phyloP scores from a whole-genome alignment of 805 yeast species.

The Myxozyma nipponensis region DNA sequence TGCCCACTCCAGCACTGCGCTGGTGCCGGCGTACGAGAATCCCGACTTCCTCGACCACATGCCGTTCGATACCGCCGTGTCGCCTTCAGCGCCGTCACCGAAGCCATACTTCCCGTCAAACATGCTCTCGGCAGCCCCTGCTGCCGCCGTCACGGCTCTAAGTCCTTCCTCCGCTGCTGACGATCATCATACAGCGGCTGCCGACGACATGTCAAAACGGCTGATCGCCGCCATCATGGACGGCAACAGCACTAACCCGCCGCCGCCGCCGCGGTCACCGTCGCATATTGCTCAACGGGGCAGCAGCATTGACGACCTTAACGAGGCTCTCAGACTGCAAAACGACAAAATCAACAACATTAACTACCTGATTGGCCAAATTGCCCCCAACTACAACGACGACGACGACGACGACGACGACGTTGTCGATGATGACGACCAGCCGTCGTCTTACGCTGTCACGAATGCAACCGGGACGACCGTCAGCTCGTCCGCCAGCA shows the following conservation, averaged over 20 bases:
- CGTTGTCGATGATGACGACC: no score
- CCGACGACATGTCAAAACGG: no score
- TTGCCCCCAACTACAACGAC: no score
- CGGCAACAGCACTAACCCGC: neutral
- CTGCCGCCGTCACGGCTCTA: conserved; percentile 6
- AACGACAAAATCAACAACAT: conserved; percentile 10
- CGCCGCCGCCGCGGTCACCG: conserved; percentile 6
- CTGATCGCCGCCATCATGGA: no score
- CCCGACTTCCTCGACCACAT: conserved; percentile 23
- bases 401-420: no score
- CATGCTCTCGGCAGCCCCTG: conserved; percentile 7
- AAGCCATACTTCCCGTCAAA: conserved; percentile 21
- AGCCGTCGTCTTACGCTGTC: no score
- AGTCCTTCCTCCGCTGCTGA: neutral
- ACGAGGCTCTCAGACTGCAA: no score
- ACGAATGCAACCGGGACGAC: no score
- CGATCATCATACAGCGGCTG: no score
- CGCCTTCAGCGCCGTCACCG: conserved; percentile 7
- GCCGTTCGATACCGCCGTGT: conserved; percentile 10
- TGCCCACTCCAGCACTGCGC: neutral
- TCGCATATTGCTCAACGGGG: conserved; percentile 12
- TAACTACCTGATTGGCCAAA: conserved; percentile 1
- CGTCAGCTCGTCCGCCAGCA: no score
- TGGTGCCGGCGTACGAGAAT: conserved; percentile 10
- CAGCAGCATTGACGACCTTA: no score